Base-by-base conservation (phyloP, 1,139 yeast genomes). In the Hansenula lynferdii region DNA sequence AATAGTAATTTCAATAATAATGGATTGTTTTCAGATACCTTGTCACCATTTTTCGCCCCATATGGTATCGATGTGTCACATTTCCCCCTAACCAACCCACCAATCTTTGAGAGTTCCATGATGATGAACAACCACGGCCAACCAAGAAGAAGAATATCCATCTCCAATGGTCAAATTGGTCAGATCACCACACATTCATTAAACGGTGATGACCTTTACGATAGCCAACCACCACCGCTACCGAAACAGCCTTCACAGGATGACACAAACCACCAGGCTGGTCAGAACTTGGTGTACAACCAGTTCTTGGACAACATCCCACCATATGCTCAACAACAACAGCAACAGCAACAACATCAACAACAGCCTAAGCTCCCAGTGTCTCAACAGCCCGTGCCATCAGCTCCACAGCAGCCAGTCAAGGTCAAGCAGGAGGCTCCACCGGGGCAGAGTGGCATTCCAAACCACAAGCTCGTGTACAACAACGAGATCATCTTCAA, bases 111-210 rank as follows among this genome's bases (percentile, higher is more conserved):
- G 53, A 69, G 74, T 32, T 67, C 78, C 5, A 61, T 74, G 63
- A 64, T 66, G 49, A 46, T 53, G 32, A 57, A 70, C 21, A 48
- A 46, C 60, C 72, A 70, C 28, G 75, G 75, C 0, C 59, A 60
- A 11, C 70, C 67, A 8, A 64, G 82, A 42, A 68, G 89, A 54
- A 65, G 90, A 50, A 75, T 83, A 6, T 82, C 90, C 31, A 82
- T 83, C 36, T 80, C 89, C 12, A 82, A 82, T 59, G 92, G 92
- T 49, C 92, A 82, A 55, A 82, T 83, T 48, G 84, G 86, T 33
- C 90, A 83, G 54, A 65, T 77, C 19, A 58, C 54, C 7, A 47
- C 45, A 18, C 60, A 56, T 33, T 51, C 57, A 28, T 48, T 56
- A 8, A 42, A 46, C 23, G 55, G 55, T 16, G 62, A 60, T 15